Percentiles rank a stretch among this genome's conserved stretches.
Conservation (phyloP, 768 basidiomycete genomes). For the Infundibulicybe gibba region DNA sequence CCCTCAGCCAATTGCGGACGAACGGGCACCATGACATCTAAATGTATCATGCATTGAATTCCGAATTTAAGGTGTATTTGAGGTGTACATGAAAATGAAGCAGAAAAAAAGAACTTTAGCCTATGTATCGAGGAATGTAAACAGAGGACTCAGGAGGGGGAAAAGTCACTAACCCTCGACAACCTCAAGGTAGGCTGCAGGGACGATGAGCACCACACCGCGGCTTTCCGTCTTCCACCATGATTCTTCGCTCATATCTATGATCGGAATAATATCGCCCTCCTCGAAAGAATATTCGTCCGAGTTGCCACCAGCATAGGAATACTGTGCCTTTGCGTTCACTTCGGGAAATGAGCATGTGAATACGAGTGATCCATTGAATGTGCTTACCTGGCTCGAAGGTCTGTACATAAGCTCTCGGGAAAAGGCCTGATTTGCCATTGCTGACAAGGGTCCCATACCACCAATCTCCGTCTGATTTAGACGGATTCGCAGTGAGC, state of each 20-base stretch:
- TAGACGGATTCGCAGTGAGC: slow-evolving; percentile 81
- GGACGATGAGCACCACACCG: slow-evolving; percentile 86
- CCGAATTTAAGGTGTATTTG: slow-evolving; percentile 24
- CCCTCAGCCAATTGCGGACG: neutral
- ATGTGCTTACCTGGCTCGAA: slow-evolving; percentile 59
- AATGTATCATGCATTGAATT: slow-evolving; percentile 18
- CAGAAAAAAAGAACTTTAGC: slow-evolving; percentile 74
- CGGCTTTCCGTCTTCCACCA: slow-evolving; percentile 97
- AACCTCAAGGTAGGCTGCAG: slow-evolving; percentile 86
- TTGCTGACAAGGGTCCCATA: slow-evolving; percentile 67
- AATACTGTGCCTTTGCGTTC: slow-evolving; percentile 76
- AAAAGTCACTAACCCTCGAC: slow-evolving; percentile 82
- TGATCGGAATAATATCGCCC: slow-evolving; percentile 72
- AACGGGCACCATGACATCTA: slow-evolving; percentile 5
- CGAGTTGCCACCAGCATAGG: slow-evolving; percentile 62
- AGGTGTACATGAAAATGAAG: slow-evolving; percentile 49
- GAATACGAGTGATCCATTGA: neutral
- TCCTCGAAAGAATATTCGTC: slow-evolving; percentile 88
- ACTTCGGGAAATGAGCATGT: slow-evolving; percentile 27
- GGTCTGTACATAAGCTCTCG: slow-evolving; percentile 80
- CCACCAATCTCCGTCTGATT: slow-evolving; percentile 90
- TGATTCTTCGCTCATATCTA: slow-evolving; percentile 80
- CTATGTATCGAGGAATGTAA: slow-evolving; percentile 59
- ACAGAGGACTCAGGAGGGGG: slow-evolving; percentile 52
- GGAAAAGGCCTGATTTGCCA: slow-evolving; percentile 83